Conservation (phyloP, 495 filamentous ascomycete species). For the Penicillium fimorum region DNA sequence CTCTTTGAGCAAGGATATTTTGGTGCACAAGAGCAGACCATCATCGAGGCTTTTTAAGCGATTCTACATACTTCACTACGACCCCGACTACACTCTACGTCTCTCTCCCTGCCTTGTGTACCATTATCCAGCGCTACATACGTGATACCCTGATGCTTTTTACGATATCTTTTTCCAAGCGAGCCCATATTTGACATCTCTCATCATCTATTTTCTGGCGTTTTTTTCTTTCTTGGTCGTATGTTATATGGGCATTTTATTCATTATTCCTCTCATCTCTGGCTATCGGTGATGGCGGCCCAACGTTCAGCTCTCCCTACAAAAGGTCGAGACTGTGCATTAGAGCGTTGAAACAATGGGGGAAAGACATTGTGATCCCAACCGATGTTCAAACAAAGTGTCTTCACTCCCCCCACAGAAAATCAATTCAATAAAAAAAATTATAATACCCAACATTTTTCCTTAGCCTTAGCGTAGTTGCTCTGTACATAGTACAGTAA, state of each 20-base stretch:
- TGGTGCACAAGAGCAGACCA: slow-evolving; percentile 47
- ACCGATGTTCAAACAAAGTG: slow-evolving; percentile 13
- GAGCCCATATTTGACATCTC: slow-evolving; percentile 6
- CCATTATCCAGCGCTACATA: slow-evolving; percentile 22
- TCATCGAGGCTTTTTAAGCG: slow-evolving; percentile 41
- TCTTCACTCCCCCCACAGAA: not conserved
- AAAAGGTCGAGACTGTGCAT: slow-evolving; percentile 24
- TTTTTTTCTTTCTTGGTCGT: slow-evolving; percentile 15
- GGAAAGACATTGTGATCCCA: slow-evolving; percentile 14
- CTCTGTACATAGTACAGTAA: not conserved
- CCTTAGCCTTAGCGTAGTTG: not conserved
- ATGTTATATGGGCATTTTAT: not conserved
- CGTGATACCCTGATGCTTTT: slow-evolving; percentile 31
- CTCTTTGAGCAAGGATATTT: slow-evolving; percentile 64
- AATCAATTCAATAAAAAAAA: slow-evolving; percentile 5
- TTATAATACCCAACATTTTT: not conserved
- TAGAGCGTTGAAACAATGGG: slow-evolving; percentile 4
- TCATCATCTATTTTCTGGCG: slow-evolving; percentile 10
- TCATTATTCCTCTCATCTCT: slow-evolving; percentile 11
- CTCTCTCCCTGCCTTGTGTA: slow-evolving; percentile 22
- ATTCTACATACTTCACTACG: not conserved
- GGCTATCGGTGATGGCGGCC: slow-evolving; percentile 7
- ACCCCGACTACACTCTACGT: not conserved
- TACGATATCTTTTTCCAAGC: slow-evolving; percentile 12
- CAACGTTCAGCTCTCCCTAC: slow-evolving; percentile 22